phyloP scores from a whole-genome alignment of 805 yeast genomes.

The Candida corydali region DNA sequence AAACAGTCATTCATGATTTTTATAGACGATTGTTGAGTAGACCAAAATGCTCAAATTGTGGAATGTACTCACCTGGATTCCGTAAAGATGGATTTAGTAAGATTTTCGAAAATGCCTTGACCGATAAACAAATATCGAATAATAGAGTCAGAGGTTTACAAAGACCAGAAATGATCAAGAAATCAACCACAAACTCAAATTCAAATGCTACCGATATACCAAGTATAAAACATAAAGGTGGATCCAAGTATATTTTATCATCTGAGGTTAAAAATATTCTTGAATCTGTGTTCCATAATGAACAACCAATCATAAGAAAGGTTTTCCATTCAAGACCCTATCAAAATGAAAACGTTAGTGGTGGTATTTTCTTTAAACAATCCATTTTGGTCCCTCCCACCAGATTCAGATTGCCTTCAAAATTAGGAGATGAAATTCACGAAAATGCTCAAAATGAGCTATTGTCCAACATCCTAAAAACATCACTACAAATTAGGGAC shows the following conservation, averaged over 20 bases:
- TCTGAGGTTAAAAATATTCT: conserved; percentile 82
- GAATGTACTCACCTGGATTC: conserved; percentile 89
- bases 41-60: conserved; percentile 93
- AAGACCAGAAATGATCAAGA: conserved; percentile 67
- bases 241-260: conserved; percentile 77
- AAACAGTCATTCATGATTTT: conserved; percentile 64
- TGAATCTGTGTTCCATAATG: conserved; percentile 69
- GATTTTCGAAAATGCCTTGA: conserved; percentile 82
- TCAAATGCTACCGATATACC: conserved; percentile 32
- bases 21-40: conserved; percentile 70
- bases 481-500: conserved; percentile 80
- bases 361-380: conserved; percentile 88
- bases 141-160: conserved; percentile 78
- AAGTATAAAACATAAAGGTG: conserved; percentile 55
- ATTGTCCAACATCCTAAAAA: conserved; percentile 71
- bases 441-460: conserved; percentile 92
- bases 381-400: conserved; percentile 94
- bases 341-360: conserved; percentile 41
- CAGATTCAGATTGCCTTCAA: conserved; percentile 93
- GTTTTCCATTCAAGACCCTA: conserved; percentile 82
- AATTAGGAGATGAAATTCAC: conserved; percentile 93
- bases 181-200: conserved; percentile 12
- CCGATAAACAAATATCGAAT: conserved; percentile 74
- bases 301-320: conserved; percentile 61
- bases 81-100: conserved; percentile 94